Percentiles rank a stretch among this genome's conserved stretches.
Evolutionary conservation across 169 alveolate genomes (phyloP).

Genomic region (Amoebophrya sp.): DNA sequence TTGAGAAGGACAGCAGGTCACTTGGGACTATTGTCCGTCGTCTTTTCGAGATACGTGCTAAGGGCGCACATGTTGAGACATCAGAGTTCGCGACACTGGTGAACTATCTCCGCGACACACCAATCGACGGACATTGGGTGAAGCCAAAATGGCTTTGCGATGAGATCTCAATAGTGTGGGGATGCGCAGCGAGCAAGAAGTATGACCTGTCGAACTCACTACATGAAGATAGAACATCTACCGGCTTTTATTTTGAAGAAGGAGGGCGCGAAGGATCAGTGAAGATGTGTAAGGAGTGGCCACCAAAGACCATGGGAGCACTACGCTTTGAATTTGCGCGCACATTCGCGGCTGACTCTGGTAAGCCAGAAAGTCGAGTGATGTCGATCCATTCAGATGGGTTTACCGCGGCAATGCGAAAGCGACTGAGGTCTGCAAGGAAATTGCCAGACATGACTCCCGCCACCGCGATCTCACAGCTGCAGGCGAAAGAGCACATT

Average conservation of each 20-base stretch:
- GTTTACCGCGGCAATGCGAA: background rate
- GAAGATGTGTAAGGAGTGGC: too few relatives aligned
- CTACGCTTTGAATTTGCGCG: background rate
- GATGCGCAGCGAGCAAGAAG: too few relatives aligned
- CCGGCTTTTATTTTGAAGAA: too few relatives aligned
- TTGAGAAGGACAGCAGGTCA: background rate
- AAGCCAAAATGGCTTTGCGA: too few relatives aligned
- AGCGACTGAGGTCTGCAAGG: background rate
- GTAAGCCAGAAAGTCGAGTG: background rate
- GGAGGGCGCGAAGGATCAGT: too few relatives aligned
- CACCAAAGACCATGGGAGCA: background rate
- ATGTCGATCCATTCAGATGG: background rate
- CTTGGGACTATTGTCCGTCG: background rate
- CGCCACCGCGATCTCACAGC: background rate
- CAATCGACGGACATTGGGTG: background rate
- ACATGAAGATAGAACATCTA: too few relatives aligned
- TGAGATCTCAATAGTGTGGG: too few relatives aligned
- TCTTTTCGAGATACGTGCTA: background rate
- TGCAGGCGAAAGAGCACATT: background rate
- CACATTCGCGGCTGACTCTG: background rate
- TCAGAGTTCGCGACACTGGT: background rate
- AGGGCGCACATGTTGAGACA: background rate
- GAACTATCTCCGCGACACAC: background rate
- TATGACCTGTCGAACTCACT: too few relatives aligned
- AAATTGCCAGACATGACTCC: background rate